Evolutionary conservation across 2,329 filamentous ascomycete species (phyloP).

Genomic region (Xylaria sp.): DNA sequence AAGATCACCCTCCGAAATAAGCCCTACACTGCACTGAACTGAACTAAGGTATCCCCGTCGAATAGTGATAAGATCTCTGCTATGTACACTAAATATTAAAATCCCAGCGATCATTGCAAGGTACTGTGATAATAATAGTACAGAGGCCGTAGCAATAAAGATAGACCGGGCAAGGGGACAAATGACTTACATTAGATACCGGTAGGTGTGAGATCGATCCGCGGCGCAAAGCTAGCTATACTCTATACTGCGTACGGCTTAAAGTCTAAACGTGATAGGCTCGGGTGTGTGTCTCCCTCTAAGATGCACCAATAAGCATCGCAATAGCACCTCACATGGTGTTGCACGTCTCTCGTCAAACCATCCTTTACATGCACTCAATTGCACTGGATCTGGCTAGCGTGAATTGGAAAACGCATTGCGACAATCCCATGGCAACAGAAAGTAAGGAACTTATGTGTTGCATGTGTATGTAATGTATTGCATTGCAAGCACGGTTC

Average conservation of each 20-base stretch:
- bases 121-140: constrained; percentile 13
- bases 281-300: neutral
- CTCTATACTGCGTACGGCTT: too few relatives aligned
- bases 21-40: neutral
- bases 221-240: too few relatives aligned
- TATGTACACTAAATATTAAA: neutral
- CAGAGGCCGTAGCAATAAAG: neutral
- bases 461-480: too few relatives aligned
- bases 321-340: constrained; percentile 22
- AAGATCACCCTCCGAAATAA: constrained; percentile 26
- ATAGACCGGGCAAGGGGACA: neutral
- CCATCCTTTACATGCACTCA: constrained; percentile 10
- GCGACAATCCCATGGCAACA: neutral
- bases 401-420: neutral
- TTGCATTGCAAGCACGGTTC: neutral
- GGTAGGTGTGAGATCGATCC: constrained; percentile 10
- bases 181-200: too few relatives aligned
- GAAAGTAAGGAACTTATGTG: constrained; percentile 1
- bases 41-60: constrained; percentile 9
- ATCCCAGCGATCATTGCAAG: neutral
- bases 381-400: neutral
- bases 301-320: constrained; percentile 21
- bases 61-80: constrained; percentile 15
- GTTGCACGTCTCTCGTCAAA: neutral
- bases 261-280: too few relatives aligned